Base-by-base conservation (phyloP, 345 rosid genomes). In the Eucalyptus coolabah region DNA sequence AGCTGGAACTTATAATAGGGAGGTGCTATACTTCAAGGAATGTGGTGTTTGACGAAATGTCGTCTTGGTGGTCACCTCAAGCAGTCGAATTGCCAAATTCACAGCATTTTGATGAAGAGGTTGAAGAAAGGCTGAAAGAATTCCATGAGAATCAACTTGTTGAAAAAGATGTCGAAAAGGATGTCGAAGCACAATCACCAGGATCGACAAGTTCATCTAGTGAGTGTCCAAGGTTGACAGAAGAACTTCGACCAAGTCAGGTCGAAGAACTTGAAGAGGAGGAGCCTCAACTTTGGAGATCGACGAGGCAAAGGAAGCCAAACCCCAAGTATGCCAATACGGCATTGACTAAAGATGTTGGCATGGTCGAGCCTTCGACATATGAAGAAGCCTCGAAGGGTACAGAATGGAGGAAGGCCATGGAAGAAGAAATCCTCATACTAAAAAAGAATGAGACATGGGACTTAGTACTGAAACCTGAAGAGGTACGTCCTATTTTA, bases 201-300 rank as follows among this genome's bases (percentile, higher is more conserved):
- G 6, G 63, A 59, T 59, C 65, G 3, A 59, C 15, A 12, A 59
- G n/a, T 59, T 59, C 65, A 59, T 59, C 0, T 1, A 4, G 3
- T 59, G 15, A 59, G n/a, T 0, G 0, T 26, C 65, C 65, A 59
- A 59, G n/a, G n/a, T 26, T 3, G 2, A 59, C 7, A 26, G 0
- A 59, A 59, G 65, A 59, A 59, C 65, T 59, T 59, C 0, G 2
- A 59, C n/a, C 65, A 5, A 59, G 15, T 59, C 7, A 59, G 3
- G 65, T 11, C 1, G 15, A 59, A 59, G 65, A 26, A 59, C 65
- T 59, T 59, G 65, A 26, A 59, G n/a, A 59, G 15, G 65, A 59
- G n/a, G 65, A 26, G 65, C 0, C 65, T 26, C 65, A 9, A 59
- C 65, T 59, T 59, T 0, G 7, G 7, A 59, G 65, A 59, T 59